Percentiles rank a stretch among this genome's conserved stretches.
These are phyloP conservation scores for Pterocarpus santalinus DNA, from an alignment of 306 rosid genomes.

Conservation along the genomic window DNA sequence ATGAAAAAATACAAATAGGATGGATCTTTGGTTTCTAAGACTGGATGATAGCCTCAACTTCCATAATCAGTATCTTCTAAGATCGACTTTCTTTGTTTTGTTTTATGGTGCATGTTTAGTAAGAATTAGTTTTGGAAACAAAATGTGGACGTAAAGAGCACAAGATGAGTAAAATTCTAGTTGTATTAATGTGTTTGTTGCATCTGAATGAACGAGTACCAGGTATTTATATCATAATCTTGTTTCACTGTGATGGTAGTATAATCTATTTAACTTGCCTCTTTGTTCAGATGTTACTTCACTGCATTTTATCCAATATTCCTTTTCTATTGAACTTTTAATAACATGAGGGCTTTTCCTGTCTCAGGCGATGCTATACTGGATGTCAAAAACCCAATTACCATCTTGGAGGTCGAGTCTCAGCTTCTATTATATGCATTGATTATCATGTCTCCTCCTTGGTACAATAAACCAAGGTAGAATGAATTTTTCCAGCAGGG, in stretches of 20 bases:
- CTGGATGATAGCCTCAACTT: conserved; percentile 16
- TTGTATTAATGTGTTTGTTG: neutral
- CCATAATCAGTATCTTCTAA: neutral
- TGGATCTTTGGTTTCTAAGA: neutral
- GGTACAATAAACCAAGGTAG: conserved; percentile 6
- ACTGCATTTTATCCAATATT: conserved; percentile 4
- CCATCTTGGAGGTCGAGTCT: conserved; percentile 22
- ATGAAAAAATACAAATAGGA: neutral
- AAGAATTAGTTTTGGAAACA: conserved; percentile 3
- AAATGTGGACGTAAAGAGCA: neutral
- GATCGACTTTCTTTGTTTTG: neutral
- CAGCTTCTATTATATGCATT: conserved; percentile 14
- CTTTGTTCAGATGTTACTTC: conserved; percentile 22
- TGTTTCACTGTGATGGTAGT: neutral
- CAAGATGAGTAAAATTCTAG: neutral
- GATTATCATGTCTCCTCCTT: neutral
- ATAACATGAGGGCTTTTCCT: neutral
- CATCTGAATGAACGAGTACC: neutral
- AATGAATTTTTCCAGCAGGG: neutral
- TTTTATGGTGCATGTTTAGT: conserved; percentile 5
- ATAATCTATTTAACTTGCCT: conserved; percentile 8
- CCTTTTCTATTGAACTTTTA: conserved; percentile 18
- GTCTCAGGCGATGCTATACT: conserved; percentile 3
- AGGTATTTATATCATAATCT: neutral
- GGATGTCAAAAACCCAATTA: neutral